phyloP scores from a whole-genome alignment of 768 basidiomycete species.

The Coprinopsis sp. region DNA sequence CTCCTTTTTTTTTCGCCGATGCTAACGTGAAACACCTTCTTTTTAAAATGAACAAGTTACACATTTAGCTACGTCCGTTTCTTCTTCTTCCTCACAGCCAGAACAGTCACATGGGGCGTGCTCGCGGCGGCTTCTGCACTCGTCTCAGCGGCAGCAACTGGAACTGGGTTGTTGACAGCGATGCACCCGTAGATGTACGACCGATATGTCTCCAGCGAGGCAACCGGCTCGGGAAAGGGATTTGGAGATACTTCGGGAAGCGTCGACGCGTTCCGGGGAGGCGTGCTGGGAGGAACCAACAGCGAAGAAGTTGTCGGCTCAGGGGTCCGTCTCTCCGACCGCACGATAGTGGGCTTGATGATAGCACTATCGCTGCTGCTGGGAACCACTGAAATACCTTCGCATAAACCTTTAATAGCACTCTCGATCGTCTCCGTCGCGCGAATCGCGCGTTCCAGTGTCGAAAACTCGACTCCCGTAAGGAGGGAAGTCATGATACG shows the following conservation, averaged over 20 bases:
- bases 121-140: constrained; percentile 6
- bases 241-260: constrained; percentile 55
- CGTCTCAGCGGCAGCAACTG: constrained; percentile 8
- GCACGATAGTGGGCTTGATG: neutral
- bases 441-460: constrained; percentile 54
- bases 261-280: constrained; percentile 29
- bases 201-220: constrained; percentile 57
- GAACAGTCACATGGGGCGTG: constrained; percentile 43
- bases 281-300: constrained; percentile 51
- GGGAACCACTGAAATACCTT: constrained; percentile 42
- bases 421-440: constrained; percentile 70
- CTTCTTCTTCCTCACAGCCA: constrained; percentile 58
- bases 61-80: constrained; percentile 29
- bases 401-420: constrained; percentile 67
- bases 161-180: constrained; percentile 44
- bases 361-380: constrained; percentile 11
- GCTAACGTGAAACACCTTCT: too few species aligned
- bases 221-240: constrained; percentile 61
- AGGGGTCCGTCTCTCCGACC: constrained; percentile 29
- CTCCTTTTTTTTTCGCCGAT: too few species aligned
- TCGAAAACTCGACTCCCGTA: constrained; percentile 76
- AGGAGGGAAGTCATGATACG: constrained; percentile 66
- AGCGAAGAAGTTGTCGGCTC: constrained; percentile 28
- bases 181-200: constrained; percentile 57
- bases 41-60: too few species aligned